Percentiles rank a stretch among this genome's conserved stretches.
phyloP scores from a whole-genome alignment of 768 basidiomycete species.

The Suillus placidus region DNA sequence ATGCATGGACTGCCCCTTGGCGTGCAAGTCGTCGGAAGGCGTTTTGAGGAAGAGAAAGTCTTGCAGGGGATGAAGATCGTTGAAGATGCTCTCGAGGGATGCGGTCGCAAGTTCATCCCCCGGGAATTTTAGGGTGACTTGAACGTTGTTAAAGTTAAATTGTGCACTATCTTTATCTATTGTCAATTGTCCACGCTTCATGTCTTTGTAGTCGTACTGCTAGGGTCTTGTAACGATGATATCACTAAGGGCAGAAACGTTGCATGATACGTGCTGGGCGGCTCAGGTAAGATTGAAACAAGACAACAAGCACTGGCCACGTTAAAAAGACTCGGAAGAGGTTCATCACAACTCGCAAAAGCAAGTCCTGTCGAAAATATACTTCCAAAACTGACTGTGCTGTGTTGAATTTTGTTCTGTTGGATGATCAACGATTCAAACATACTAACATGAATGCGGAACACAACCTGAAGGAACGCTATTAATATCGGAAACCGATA shows the following conservation, averaged over 20 bases:
- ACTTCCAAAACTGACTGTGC: neutral
- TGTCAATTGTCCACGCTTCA: neutral
- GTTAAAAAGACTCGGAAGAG: neutral
- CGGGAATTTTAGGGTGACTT: conserved; percentile 19
- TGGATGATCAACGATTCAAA: neutral
- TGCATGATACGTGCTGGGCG: neutral
- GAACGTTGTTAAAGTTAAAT: neutral
- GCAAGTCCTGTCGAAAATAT: neutral
- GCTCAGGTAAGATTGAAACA: neutral
- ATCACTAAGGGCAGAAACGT: neutral
- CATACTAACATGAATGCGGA: neutral
- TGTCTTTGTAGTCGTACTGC: too few relatives aligned
- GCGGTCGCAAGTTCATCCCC: conserved; percentile 26
- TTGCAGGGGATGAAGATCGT: conserved; percentile 69
- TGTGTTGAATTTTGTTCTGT: neutral
- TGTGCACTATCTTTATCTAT: neutral
- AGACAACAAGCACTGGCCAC: neutral
- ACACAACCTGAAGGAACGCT: neutral
- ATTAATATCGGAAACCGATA: neutral
- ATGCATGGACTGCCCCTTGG: conserved; percentile 74
- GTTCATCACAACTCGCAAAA: neutral
- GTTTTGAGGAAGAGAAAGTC: conserved; percentile 75
- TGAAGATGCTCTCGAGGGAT: conserved; percentile 33
- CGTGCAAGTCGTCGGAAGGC: conserved; percentile 62
- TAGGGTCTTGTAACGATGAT: neutral